Conservation (phyloP, 768 basidiomycete genomes). For the Hydnomerulius pinastri region DNA sequence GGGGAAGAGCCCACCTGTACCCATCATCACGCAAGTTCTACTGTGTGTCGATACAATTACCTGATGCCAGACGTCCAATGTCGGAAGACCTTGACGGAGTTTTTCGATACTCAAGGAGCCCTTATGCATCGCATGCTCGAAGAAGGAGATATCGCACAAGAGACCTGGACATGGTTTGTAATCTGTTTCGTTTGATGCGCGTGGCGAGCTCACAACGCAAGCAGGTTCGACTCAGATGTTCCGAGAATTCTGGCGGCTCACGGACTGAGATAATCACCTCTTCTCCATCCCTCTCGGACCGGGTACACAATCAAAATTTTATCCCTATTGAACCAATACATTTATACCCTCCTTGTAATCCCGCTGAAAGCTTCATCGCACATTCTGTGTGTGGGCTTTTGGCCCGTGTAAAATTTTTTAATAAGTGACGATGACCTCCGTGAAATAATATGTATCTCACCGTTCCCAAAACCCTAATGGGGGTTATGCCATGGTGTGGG, state of each 20-base stretch:
- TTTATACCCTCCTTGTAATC: too few species aligned
- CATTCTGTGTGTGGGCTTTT: too few species aligned
- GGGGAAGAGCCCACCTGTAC: not conserved
- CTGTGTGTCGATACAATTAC: slow-evolving; percentile 9
- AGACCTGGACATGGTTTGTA: not conserved
- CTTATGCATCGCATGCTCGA: not conserved
- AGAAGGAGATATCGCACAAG: not conserved
- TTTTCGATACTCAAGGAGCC: not conserved
- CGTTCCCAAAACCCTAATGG: too few species aligned
- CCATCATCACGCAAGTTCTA: not conserved
- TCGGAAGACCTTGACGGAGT: not conserved
- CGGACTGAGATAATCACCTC: not conserved
- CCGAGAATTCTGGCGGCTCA: not conserved
- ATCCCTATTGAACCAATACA: too few species aligned
- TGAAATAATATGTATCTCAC: too few species aligned
- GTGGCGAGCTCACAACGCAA: not conserved
- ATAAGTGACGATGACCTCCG: too few species aligned
- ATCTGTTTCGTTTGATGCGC: too few species aligned
- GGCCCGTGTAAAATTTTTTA: too few species aligned
- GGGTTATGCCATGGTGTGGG: slow-evolving; percentile 40
- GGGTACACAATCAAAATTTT: not conserved
- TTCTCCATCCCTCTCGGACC: too few species aligned
- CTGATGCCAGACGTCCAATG: not conserved
- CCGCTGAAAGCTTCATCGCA: too few species aligned
- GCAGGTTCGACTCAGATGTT: not conserved